phyloP scores from a whole-genome alignment of 257 asterid genomes.

The Jasminum sambac region DNA sequence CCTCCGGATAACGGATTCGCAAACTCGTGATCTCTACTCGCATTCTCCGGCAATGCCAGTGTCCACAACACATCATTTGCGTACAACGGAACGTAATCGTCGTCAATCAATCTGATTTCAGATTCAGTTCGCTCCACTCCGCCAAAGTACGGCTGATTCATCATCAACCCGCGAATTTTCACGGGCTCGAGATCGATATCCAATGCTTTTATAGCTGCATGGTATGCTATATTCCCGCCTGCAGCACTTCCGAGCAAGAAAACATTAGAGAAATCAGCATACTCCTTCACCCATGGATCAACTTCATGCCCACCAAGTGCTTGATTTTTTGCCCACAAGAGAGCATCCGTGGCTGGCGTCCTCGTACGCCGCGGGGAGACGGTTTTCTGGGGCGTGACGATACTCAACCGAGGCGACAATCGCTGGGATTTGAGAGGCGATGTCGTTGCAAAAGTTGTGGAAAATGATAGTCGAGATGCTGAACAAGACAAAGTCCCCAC shows the following conservation, averaged over 20 bases:
- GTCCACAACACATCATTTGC: constrained; percentile 23
- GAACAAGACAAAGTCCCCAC: constrained; percentile 30
- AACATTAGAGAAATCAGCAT: constrained; percentile 24
- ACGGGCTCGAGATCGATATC: constrained; percentile 14
- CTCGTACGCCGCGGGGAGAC: constrained; percentile 36
- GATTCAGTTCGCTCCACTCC: constrained; percentile 18
- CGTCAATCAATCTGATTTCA: constrained; percentile 11
- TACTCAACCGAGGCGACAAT: constrained; percentile 28
- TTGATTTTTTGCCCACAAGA: constrained; percentile 27
- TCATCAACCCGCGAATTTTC: constrained; percentile 8
- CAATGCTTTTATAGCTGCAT: constrained; percentile 7
- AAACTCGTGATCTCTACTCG: constrained; percentile 13
- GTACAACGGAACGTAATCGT: constrained; percentile 6
- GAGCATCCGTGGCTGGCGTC: constrained; percentile 25
- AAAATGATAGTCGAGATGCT: constrained; percentile 8
- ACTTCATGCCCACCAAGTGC: not conserved
- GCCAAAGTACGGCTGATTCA: constrained; percentile 29
- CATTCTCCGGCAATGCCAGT: constrained; percentile 17
- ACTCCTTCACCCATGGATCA: constrained; percentile 24
- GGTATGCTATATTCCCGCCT: constrained; percentile 30
- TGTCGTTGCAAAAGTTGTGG: constrained; percentile 12
- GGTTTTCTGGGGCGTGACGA: constrained; percentile 33
- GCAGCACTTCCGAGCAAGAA: constrained; percentile 35
- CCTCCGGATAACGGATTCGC: constrained; percentile 3
- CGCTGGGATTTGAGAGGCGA: constrained; percentile 23